Base-by-base conservation (phyloP, 345 rosid species). In the Conringia planisiliqua region DNA sequence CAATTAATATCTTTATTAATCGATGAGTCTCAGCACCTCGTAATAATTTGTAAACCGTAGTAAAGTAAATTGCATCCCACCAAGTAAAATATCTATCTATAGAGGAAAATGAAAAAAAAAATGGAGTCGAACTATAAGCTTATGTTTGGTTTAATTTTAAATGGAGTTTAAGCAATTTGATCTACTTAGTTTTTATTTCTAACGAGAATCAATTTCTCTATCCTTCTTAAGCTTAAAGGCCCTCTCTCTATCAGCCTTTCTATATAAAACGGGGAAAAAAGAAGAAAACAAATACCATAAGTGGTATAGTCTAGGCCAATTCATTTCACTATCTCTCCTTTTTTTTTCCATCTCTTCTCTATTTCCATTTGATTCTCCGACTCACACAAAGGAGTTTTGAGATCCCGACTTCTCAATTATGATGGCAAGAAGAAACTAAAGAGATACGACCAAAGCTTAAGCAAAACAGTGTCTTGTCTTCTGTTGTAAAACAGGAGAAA, bases 271-370 rank as follows among this genome's bases (percentile, higher is more conserved):
- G 54, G 6, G 5, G 20, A 46, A 29, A 55, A 70, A 55, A 56
- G 11, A 71, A 57, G 46, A 57, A 57, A 56, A 56, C 52, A 64
- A 57, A 77, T 64, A 77, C 62, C 68, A 77, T 27, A 77, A 77
- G 66, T 77, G 80, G 80, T 71, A 71, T 77, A 71, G 80, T 56
- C 80, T 77, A 77, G 46, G 80, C 76, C 59, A 27, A 70, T 70
- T 44, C 75, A 70, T 70, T 55, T 78, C 81, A 71, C 64, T 50
- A 40, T 78, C 80, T 73, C 66, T 73, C 70, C 57, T 72, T 26
- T 13, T 18, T 11, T 59, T 18, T 67, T 14, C 2, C 24, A 22
- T 18, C 33, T 44, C 71, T 3, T 70, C 24, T 54, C 57, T 59
- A 46, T 51, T 55, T n/a, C 57, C 51, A 43, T 38, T 68, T 39